Percentiles rank a stretch among this genome's conserved stretches.
These are phyloP conservation scores for Suillus tomentosus DNA, from an alignment of 768 basidiomycete genomes.

Conservation along the genomic window DNA sequence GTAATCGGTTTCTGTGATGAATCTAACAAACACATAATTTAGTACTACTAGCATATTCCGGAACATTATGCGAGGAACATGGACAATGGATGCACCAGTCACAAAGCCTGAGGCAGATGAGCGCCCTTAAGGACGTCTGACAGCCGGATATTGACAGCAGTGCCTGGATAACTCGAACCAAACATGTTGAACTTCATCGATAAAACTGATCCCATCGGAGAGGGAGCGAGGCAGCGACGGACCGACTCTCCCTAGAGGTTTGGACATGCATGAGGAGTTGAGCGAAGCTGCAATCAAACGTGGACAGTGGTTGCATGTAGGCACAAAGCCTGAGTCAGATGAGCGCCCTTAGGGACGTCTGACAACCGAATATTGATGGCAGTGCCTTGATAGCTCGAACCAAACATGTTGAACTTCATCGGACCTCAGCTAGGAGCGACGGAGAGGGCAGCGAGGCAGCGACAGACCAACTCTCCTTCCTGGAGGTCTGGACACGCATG, in stretches of 20 bases:
- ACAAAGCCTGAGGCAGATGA: background rate
- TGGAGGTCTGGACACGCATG: background rate
- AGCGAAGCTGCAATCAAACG: background rate
- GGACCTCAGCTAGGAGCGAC: background rate
- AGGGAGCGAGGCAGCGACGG: background rate
- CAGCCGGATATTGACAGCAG: background rate
- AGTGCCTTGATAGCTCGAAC: background rate
- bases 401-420: background rate
- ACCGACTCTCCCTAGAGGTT: background rate
- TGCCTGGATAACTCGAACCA: background rate
- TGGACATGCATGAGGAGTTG: background rate
- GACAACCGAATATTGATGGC: background rate
- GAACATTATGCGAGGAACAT: background rate
- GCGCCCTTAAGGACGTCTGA: background rate
- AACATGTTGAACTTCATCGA: background rate
- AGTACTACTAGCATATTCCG: background rate
- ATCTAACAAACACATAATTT: background rate
- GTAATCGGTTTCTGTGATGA: conserved; percentile 45
- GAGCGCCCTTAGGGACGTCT: background rate
- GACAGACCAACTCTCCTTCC: too few species aligned
- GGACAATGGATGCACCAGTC: background rate
- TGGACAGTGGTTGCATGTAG: background rate
- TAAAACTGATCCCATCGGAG: background rate
- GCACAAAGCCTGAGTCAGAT: background rate
- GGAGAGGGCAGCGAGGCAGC: background rate